phyloP scores from a whole-genome alignment of 306 rosid species.

The Luffa acutangula region DNA sequence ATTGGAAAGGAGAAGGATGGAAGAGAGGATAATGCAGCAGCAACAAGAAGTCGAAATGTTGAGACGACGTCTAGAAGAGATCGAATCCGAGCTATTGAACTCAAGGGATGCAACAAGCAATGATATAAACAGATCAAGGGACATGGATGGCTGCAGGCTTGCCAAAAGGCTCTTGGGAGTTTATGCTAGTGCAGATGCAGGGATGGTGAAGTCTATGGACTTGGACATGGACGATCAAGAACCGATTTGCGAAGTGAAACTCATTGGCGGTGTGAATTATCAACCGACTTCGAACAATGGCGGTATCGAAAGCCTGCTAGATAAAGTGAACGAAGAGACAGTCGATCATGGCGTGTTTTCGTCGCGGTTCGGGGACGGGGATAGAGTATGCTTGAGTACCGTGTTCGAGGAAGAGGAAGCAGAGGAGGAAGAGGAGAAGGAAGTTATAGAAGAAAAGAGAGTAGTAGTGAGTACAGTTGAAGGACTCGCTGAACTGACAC shows the following conservation, averaged over 20 bases:
- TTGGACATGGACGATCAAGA: conserved; percentile 95
- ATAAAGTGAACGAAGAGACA: conserved; percentile 21
- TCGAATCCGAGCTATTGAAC: conserved; percentile 50
- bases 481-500: conserved; percentile 14
- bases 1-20: conserved; percentile 89
- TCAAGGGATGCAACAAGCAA: conserved; percentile 27
- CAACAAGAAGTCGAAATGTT: conserved; percentile 84
- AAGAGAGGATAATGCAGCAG: conserved; percentile 74
- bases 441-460: conserved; percentile 81
- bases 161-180: conserved; percentile 53
- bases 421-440: conserved; percentile 59
- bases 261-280: conserved; percentile 32
- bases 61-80: conserved; percentile 71
- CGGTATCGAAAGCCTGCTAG: conserved; percentile 23
- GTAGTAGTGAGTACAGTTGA: conserved; percentile 56
- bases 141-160: conserved; percentile 54
- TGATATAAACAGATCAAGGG: conserved; percentile 30
- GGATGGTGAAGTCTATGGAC: conserved; percentile 95
- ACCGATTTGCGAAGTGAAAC: conserved; percentile 42
- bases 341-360: conserved; percentile 25
- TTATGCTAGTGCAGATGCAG: conserved; percentile 59
- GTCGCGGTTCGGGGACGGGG: conserved; percentile 45
- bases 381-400: conserved; percentile 57
- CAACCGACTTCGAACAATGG: conserved; percentile 18
- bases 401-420: conserved; percentile 78